Evolutionary conservation across 352 stramenopile species (phyloP), one percentile per base, ranked within the genome.

Genomic region (Globisporangium polare): DNA sequence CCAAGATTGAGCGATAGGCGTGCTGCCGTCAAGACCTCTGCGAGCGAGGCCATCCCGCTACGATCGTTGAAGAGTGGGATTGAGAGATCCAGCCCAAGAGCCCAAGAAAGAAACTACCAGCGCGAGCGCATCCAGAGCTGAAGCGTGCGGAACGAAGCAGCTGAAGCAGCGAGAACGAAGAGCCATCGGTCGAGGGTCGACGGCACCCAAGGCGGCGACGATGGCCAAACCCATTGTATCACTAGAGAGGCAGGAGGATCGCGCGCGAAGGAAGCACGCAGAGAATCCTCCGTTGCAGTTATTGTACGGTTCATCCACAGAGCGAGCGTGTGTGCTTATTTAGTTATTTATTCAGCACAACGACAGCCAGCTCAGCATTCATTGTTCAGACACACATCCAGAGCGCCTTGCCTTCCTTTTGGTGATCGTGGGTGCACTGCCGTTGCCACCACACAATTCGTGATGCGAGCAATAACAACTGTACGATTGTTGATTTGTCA

Each of bases 321-420:
- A 55, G 31, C 26, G 27, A 37, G 47, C 29, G 29, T 41, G 49
- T 37, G 41, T 56, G 29, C 1, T 43, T 56, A 56, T 56, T 56
- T 56, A 56, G 43, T 43, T 50, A 56, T 56, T 56, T 56, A 56
- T 56, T 43, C 29, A 42, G 43, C 43, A 29, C 29, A 56, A 20
- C 27, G 33, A 37, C 47, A 53, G 12, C 46, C 24, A 53, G 18
- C 26, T 24, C 49, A 37, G 20, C 24, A 33, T 17, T 39, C 33
- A 15, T 39, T 29, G 18, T 27, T 27, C 18, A 55, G 7, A 46
- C 2, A 39, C n/a, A 55, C 15, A 55, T 55, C 49, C 49, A 55
- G 26, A 54, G 49, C 41, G 5, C 18, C n/a, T n/a, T n/a, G n/a
- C n/a, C n/a, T 17, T 9, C 22, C 17, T 4, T 46, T 20, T 43